These are phyloP conservation scores for Dothideomycetidae sp. DNA, from an alignment of 2,329 filamentous ascomycete genomes.

Conservation along the genomic window DNA sequence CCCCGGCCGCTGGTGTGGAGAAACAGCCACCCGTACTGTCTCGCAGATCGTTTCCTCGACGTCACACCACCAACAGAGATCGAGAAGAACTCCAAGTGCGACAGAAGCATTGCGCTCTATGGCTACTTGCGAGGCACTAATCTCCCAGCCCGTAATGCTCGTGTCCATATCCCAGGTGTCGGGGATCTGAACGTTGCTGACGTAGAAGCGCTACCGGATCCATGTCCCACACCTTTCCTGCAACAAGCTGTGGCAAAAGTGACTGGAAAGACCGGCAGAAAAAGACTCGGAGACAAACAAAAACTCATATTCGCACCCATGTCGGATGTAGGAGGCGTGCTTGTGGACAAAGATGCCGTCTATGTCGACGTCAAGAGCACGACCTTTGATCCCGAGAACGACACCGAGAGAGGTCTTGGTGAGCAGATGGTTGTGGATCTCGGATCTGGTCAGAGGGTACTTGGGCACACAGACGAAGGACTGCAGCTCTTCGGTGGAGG, in stretches of 20 bases:
- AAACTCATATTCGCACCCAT: slow-evolving; percentile 94
- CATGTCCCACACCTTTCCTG: slow-evolving; percentile 85
- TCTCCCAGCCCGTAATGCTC: slow-evolving; percentile 69
- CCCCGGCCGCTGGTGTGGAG: slow-evolving; percentile 91
- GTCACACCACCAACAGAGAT: slow-evolving; percentile 86
- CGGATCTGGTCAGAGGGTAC: slow-evolving; percentile 65
- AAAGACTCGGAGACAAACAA: slow-evolving; percentile 85
- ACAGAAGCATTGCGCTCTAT: slow-evolving; percentile 79
- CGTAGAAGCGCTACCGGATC: slow-evolving; percentile 82
- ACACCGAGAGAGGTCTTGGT: slow-evolving; percentile 71
- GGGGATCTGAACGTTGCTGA: slow-evolving; percentile 73
- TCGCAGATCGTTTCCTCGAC: slow-evolving; percentile 90
- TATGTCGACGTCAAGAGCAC: slow-evolving; percentile 64
- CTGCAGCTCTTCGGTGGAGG: slow-evolving; percentile 77
- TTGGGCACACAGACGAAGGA: slow-evolving; percentile 70
- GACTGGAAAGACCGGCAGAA: slow-evolving; percentile 65
- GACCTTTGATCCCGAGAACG: slow-evolving; percentile 56
- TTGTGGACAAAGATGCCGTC: slow-evolving; percentile 94
- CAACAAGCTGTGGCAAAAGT: slow-evolving; percentile 75
- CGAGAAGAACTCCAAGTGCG: slow-evolving; percentile 77
- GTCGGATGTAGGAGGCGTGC: slow-evolving; percentile 90
- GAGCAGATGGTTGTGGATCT: slow-evolving; percentile 88
- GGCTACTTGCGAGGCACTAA: slow-evolving; percentile 93
- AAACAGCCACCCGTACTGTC: slow-evolving; percentile 85
- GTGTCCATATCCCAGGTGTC: slow-evolving; percentile 82